Base-by-base conservation (phyloP, 805 yeast species). In the Kodamaea sagamina region DNA sequence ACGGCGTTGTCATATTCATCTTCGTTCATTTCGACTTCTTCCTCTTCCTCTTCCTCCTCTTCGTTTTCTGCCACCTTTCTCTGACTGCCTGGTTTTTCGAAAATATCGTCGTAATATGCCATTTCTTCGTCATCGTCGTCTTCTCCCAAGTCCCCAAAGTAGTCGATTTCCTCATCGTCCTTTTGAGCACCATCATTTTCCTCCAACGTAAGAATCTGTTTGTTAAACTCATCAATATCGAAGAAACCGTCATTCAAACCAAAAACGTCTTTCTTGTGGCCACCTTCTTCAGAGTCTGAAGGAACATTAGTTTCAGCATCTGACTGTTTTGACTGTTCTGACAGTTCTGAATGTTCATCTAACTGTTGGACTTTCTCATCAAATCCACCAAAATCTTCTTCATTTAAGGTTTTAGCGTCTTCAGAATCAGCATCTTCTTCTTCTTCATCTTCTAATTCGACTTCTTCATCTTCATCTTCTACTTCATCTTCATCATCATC, bases 211-310 rank as follows among this genome's bases (percentile, higher is more conserved):
- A 86, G 57, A n/a, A 82, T 79, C 59, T 82, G 89, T 56, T 75
- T 78, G 64, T 85, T 87, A 69, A 86, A 92, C 42, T 85, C 86
- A 51, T 89, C 95, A 32, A 92, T 79, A 47, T 87, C 81, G 58
- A 92, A 92, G 52, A 89, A 84, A 5, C 81, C 87, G 55, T 88
- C 95, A 58, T 90, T 86, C 22, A 90, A 71, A 1, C 89, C 92
- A 54, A 74, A 77, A 2, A 66, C 74, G 54, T 82, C 87, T 31
- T 72, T 71, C 18, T 11, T 26, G 9, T 18, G 28, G 13, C 34
- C 46, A 8, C 21, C 25, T 32, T 40, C 47, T n/a, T n/a, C n/a
- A n/a, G 27, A 43, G 15, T 47, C 51, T 6, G 45, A 38, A 11
- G 41, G 36, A 18, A 38, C 46, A 29, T 39, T 47, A 34, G 47